These are phyloP conservation scores for Penicillium sp. DNA, from an alignment of 2,329 filamentous ascomycete genomes.

Conservation along the genomic window DNA sequence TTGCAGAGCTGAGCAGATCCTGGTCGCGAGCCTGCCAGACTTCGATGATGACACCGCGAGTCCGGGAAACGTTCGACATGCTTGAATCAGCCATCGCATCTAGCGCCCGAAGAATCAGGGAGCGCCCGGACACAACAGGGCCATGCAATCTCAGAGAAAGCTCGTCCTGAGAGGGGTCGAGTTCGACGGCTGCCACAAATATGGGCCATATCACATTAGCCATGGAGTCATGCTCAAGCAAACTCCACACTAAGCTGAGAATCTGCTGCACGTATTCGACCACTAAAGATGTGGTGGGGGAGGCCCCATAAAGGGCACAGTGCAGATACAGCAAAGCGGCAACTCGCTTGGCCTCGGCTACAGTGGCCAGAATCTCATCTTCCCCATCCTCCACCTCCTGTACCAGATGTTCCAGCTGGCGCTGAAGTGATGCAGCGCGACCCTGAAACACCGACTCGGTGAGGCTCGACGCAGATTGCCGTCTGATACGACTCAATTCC, in stretches of 20 bases:
- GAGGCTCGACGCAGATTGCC: slow-evolving; percentile 22
- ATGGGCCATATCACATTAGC: slow-evolving; percentile 40
- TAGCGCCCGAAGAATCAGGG: slow-evolving; percentile 38
- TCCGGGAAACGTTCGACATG: slow-evolving; percentile 41
- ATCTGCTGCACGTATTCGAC: slow-evolving; percentile 30
- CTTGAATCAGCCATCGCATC: slow-evolving; percentile 38
- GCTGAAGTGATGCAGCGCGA: slow-evolving; percentile 31
- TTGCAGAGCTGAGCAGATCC: slow-evolving; percentile 23
- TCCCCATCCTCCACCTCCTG: slow-evolving; percentile 29
- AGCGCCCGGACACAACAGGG: slow-evolving; percentile 27
- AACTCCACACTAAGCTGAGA: slow-evolving; percentile 28
- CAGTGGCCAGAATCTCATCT: slow-evolving; percentile 29
- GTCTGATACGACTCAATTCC: slow-evolving; percentile 38
- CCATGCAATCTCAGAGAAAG: slow-evolving; percentile 23
- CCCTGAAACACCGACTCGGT: slow-evolving; percentile 24
- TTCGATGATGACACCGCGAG: slow-evolving; percentile 43
- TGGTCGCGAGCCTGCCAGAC: slow-evolving; percentile 44
- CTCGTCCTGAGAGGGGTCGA: slow-evolving; percentile 36
- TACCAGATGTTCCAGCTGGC: slow-evolving; percentile 28
- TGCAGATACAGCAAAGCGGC: slow-evolving; percentile 44
- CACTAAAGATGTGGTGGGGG: slow-evolving; percentile 35
- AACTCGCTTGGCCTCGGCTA: slow-evolving; percentile 41
- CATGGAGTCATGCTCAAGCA: slow-evolving; percentile 29
- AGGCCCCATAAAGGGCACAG: slow-evolving; percentile 41
- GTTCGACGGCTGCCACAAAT: slow-evolving; percentile 42